A percentile compares a stretch with the other conserved stretches of the same genome.
These are phyloP conservation scores for Yamadazyma taylorii DNA, from an alignment of 1,139 yeast genomes.

Conservation along the genomic window DNA sequence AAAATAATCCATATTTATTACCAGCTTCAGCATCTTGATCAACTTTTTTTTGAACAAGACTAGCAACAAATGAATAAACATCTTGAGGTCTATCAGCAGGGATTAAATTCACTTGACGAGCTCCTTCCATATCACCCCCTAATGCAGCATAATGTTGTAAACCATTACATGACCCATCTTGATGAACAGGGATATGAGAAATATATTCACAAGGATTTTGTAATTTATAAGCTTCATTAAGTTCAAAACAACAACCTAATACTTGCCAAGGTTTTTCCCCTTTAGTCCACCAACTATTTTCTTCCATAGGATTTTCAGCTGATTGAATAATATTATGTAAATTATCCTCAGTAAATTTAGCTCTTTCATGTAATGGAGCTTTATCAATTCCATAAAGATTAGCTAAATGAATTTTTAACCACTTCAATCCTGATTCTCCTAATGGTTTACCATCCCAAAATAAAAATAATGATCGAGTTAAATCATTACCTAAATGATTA, in stretches of 20 bases:
- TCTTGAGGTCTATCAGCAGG: constrained; percentile 89
- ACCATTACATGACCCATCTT: constrained; percentile 98
- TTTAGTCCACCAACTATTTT: constrained; percentile 71
- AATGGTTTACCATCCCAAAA: constrained; percentile 88
- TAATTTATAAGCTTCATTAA: constrained; percentile 66
- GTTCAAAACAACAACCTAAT: constrained; percentile 80
- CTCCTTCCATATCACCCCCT: constrained; percentile 96
- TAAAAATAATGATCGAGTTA: constrained; percentile 78
- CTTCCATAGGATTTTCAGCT: constrained; percentile 68
- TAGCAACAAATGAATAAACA: constrained; percentile 83
- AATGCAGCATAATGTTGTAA: constrained; percentile 96
- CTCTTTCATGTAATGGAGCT: constrained; percentile 75
- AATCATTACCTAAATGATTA: constrained; percentile 86
- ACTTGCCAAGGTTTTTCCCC: constrained; percentile 98
- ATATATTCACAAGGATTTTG: constrained; percentile 73
- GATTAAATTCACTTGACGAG: constrained; percentile 81
- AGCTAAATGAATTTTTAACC: constrained; percentile 91
- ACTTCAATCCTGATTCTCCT: constrained; percentile 72
- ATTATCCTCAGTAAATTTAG: constrained; percentile 67
- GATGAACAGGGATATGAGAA: constrained; percentile 89
- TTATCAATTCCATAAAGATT: constrained; percentile 89
- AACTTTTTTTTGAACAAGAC: constrained; percentile 63
- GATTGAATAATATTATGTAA: constrained; percentile 61
- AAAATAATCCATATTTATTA: constrained; percentile 49
- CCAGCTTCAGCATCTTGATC: constrained; percentile 60